Base-by-base conservation (phyloP, 345 rosid species). In the Turnera subulata region DNA sequence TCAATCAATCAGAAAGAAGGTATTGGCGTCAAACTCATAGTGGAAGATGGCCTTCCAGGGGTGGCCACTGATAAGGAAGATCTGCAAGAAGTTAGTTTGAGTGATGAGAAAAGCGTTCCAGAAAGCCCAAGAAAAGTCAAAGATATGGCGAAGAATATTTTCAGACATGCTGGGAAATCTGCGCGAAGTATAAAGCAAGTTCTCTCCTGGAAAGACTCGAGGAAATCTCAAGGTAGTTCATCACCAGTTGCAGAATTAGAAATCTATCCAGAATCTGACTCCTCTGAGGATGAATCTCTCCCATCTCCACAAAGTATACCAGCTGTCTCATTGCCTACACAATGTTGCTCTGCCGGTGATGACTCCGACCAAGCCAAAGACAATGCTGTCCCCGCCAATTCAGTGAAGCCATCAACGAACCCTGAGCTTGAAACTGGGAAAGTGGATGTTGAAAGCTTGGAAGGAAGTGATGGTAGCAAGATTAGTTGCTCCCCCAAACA, bases 181-280 rank as follows among this genome's bases (percentile, higher is more conserved):
- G 87, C 88, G 47, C 78, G 72, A 43, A 50, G 56, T 39, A 4
- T 89, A 32, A 92, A 80, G 71, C 80, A 85, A 40, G 84, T 32
- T 0, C 69, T 93, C 59, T 85, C 96, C 5, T 79, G 72, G 33
- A 93, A 80, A 79, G 87, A 86, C 24, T 85, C 96, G 22, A 75
- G 63, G 65, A 77, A 56, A 49, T 58, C 66, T 17, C 64, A 7
- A 32, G 75, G 29, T 21, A 50, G 33, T 64, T 46, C 73, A 55
- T 51, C 74, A 26, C 50, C 33, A 0, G 59, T 50, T 38, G 48
- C 23, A 24, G 86, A 68, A 40, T 38, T 59, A 39, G 82, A 84
- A 26, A 53, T 37, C 39, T 40, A 37, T 51, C 58, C 55, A 14
- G 80, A 74, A 22, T 66, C 76, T 17, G 83, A 72, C n/a, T 75